A percentile compares a stretch with the other conserved stretches of the same genome.
phyloP scores from a whole-genome alignment of 768 basidiomycete species.

The Kwoniella pini region DNA sequence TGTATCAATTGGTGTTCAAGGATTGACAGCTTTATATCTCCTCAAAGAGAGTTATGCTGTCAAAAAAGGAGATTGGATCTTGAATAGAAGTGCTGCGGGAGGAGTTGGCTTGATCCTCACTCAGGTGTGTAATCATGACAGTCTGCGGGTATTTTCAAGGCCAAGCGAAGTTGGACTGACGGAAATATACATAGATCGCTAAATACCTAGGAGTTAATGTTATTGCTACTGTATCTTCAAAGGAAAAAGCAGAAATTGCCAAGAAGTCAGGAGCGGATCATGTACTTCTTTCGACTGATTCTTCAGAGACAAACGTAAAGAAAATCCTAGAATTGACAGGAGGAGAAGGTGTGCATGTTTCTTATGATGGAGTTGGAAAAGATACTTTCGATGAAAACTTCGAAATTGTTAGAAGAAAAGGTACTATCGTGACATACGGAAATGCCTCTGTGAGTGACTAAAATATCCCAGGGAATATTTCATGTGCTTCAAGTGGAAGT shows the following conservation, averaged over 20 bases:
- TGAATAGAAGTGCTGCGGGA: conserved; percentile 89
- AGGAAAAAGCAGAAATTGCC: conserved; percentile 79
- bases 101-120: conserved; percentile 65
- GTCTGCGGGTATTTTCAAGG: too few species aligned
- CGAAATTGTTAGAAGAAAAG: conserved; percentile 77
- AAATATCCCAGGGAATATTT: too few species aligned
- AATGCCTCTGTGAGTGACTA: conserved; percentile 71
- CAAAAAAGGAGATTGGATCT: conserved; percentile 68
- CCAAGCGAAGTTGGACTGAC: too few species aligned
- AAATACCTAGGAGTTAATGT: conserved; percentile 77
- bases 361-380: conserved; percentile 96
- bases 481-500: neutral
- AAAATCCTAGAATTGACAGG: conserved; percentile 43
- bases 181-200: conserved; percentile 61
- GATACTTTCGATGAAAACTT: conserved; percentile 88
- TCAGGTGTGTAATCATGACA: conserved; percentile 46
- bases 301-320: conserved; percentile 65
- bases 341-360: conserved; percentile 64
- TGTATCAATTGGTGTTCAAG: conserved; percentile 71
- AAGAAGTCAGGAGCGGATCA: conserved; percentile 78
- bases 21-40: conserved; percentile 72
- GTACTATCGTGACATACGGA: conserved; percentile 84
- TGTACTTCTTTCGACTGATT: conserved; percentile 71
- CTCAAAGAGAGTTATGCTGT: conserved; percentile 83
- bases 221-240: conserved; percentile 87